These are phyloP conservation scores for Pyrenochaeta sp. DNA, from an alignment of 2,329 filamentous ascomycete species.

Conservation along the genomic window DNA sequence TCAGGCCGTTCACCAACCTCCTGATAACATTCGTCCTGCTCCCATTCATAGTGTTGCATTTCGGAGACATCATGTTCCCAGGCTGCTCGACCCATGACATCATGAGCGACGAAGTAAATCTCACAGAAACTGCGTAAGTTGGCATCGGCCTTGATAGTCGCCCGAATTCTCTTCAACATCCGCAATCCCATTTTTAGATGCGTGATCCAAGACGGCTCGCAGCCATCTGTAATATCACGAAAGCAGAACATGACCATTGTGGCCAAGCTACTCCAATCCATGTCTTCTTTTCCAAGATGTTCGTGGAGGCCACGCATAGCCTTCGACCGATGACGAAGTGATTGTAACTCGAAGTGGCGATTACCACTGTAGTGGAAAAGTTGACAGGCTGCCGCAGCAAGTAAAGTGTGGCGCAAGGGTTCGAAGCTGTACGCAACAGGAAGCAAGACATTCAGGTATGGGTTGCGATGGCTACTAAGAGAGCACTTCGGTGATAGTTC, in stretches of 20 bases:
- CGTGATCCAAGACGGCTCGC: constrained; percentile 40
- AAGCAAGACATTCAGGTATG: constrained; percentile 34
- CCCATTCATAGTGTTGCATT: constrained; percentile 9
- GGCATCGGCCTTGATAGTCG: constrained; percentile 14
- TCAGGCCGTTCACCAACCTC: no score
- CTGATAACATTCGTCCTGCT: no score
- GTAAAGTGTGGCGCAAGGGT: constrained; percentile 32
- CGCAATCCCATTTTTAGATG: constrained; percentile 39
- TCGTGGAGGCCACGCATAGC: constrained; percentile 33
- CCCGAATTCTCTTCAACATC: constrained; percentile 25
- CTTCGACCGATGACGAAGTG: constrained; percentile 32
- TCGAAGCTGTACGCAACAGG: constrained; percentile 28
- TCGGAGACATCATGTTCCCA: constrained; percentile 13
- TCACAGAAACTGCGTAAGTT: constrained; percentile 31
- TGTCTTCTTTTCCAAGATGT: constrained; percentile 17
- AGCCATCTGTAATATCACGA: constrained; percentile 44
- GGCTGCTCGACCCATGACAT: constrained; percentile 39
- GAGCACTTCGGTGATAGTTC: constrained; percentile 42
- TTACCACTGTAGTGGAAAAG: constrained; percentile 38
- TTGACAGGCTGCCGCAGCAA: constrained; percentile 41
- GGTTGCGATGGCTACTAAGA: constrained; percentile 35
- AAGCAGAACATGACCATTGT: constrained; percentile 47
- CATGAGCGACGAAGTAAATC: constrained; percentile 46
- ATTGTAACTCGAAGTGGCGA: constrained; percentile 26
- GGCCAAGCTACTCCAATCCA: constrained; percentile 33